Conservation (phyloP, 2,329 filamentous ascomycete genomes). For the Aspergillus uvarum region DNA sequence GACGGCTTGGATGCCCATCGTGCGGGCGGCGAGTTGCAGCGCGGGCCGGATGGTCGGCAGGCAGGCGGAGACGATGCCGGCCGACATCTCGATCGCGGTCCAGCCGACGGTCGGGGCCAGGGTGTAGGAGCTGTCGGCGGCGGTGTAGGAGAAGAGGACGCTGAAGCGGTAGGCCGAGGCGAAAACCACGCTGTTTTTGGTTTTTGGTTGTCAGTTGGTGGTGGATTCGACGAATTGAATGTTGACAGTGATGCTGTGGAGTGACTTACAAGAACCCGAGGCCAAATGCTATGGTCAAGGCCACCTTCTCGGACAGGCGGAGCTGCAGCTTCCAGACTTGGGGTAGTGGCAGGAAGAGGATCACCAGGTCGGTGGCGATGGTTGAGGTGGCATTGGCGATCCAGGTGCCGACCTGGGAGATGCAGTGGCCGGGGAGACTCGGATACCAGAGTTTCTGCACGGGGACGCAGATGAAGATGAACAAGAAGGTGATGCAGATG, state of each 20-base stretch:
- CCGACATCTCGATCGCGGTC: constrained; percentile 32
- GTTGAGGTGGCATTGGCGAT: constrained; percentile 27
- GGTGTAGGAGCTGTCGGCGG: constrained; percentile 27
- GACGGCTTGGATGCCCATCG: constrained; percentile 17
- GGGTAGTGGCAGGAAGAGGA: constrained; percentile 27
- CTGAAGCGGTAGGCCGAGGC: constrained; percentile 29
- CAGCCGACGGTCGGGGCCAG: constrained; percentile 30
- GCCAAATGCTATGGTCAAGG: constrained; percentile 23
- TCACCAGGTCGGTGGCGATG: constrained; percentile 27
- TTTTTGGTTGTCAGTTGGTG: background rate
- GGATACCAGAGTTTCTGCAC: constrained; percentile 32
- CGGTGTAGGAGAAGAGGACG: constrained; percentile 27
- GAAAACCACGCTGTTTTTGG: constrained; percentile 25
- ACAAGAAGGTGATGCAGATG: constrained; percentile 29
- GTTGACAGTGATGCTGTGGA: background rate
- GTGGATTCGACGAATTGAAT: too few species aligned
- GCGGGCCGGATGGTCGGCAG: constrained; percentile 29
- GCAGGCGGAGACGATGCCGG: constrained; percentile 30
- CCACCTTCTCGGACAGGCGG: constrained; percentile 21
- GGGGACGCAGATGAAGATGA: constrained; percentile 31
- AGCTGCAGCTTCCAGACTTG: constrained; percentile 32
- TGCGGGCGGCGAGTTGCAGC: constrained; percentile 20
- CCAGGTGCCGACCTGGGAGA: constrained; percentile 30
- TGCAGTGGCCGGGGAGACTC: constrained; percentile 25
- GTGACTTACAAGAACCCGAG: constrained; percentile 25